phyloP scores from a whole-genome alignment of 176 grass and related monocot genomes.

The Cenchrus americanus region DNA sequence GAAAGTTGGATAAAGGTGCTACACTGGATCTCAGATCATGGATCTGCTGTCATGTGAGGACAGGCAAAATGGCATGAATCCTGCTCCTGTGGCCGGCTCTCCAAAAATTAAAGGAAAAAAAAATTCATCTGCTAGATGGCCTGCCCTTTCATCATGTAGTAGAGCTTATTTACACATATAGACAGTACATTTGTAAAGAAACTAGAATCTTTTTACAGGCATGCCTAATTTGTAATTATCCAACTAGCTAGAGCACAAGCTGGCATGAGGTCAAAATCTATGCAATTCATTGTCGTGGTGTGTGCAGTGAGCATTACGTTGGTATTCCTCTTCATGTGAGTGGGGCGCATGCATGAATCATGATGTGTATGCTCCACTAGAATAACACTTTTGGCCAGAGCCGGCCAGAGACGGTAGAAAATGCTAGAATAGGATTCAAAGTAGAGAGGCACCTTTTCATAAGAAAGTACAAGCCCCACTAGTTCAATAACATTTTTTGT shows the following conservation, averaged over 20 bases:
- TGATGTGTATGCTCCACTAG: not conserved
- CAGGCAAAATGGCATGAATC: not conserved
- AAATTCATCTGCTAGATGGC: not conserved
- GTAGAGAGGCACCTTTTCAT: not conserved
- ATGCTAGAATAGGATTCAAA: not conserved
- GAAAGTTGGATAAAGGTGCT: not conserved
- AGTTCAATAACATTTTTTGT: not conserved
- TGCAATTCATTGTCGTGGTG: not conserved
- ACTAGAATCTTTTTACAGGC: not conserved
- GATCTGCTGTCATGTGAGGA: not conserved
- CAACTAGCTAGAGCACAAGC: not conserved
- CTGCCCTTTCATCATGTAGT: not conserved
- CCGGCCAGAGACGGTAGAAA: not conserved
- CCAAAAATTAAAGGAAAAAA: not conserved
- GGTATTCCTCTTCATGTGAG: not conserved
- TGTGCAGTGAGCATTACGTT: not conserved
- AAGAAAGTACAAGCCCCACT: not conserved
- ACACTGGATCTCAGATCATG: constrained; percentile 37
- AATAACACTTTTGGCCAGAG: not conserved
- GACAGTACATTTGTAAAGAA: not conserved
- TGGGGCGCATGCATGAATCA: not conserved
- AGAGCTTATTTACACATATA: not conserved
- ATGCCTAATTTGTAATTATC: not conserved
- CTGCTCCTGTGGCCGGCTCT: not conserved
- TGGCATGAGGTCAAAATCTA: not conserved